Percentiles rank a stretch among this genome's conserved stretches.
Conservation (phyloP, 257 asterid species). For the Gardenia jasminoides region DNA sequence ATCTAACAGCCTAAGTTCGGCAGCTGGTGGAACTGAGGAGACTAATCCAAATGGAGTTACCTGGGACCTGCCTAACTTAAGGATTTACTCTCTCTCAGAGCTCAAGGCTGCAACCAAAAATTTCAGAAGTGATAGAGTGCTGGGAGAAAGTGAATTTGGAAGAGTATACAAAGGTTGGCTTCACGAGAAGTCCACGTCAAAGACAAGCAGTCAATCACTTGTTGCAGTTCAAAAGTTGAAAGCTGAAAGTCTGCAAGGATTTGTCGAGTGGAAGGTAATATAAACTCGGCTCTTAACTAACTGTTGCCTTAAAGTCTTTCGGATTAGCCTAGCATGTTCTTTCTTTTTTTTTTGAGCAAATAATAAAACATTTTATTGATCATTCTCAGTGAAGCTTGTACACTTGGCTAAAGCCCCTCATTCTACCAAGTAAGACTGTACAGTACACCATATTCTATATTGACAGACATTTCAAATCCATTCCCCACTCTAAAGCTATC, state of each 20-base stretch:
- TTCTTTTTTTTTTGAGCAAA: too few relatives aligned
- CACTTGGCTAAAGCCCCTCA: too few relatives aligned
- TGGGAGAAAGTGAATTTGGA: slow-evolving; percentile 93
- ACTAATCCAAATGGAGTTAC: slow-evolving; percentile 31
- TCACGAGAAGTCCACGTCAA: slow-evolving; percentile 44
- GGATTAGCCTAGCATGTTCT: too few relatives aligned
- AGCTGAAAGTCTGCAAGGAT: slow-evolving; percentile 65
- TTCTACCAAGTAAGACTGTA: too few relatives aligned
- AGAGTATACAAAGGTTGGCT: slow-evolving; percentile 85
- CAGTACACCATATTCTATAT: too few relatives aligned
- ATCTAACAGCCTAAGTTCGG: slow-evolving; percentile 31
- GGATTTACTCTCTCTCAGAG: slow-evolving; percentile 50
- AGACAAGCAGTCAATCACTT: slow-evolving; percentile 34
- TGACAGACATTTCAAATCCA: too few relatives aligned
- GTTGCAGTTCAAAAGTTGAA: slow-evolving; percentile 74
- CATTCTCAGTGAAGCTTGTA: too few relatives aligned
- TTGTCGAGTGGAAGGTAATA: slow-evolving; percentile 70
- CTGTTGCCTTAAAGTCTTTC: too few relatives aligned
- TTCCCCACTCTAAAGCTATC: too few relatives aligned
- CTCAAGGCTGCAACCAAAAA: slow-evolving; percentile 62
- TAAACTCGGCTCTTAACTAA: too few relatives aligned
- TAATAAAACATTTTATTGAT: too few relatives aligned
- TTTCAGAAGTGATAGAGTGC: slow-evolving; percentile 59
- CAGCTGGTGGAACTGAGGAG: slow-evolving; percentile 22
- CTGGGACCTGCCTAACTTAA: slow-evolving; percentile 50